Evolutionary conservation across 106 monocot genomes (phyloP), one percentile per base, ranked within the genome.

Genomic region (Ottelia alismoides): DNA sequence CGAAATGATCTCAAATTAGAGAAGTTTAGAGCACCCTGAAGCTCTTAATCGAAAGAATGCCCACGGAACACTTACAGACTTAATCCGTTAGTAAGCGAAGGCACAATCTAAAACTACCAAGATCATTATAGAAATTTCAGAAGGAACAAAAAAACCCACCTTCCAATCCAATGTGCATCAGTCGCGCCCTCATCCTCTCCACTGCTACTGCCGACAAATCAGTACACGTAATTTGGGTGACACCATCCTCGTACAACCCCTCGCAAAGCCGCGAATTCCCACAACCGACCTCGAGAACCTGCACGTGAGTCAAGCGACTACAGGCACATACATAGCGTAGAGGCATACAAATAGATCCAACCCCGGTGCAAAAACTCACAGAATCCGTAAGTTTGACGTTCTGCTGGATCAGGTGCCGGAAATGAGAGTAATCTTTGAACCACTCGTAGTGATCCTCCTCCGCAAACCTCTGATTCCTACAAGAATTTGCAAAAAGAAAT

Each of bases 381-480:
- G n/a, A 71, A 26, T 75, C 54, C 4, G 55, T 48, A 10, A 78
- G 64, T 31, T 23, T 26, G 67, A 98, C 55, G 65, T 82, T 72
- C 24, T 69, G 81, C 51, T 49, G 70, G 61, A 98, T 62, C 60
- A 90, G 89, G 71, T 98, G 85, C 52, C 62, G 76, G 68, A 98
- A 98, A 49, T 85, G 82, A 58, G 85, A 85, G 74, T 85, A 98
- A 43, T 90, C 90, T 66, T 98, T 98, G 55, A 79, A 62, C 96
- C 96, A 98, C 68, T 98, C 96, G 55, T 98, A 90, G 77, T 98
- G 89, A 30, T 98, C 96, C 70, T 98, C 96, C 52, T 60, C 61
- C 14, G 72, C 25, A 73, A 98, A 98, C 27, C 96, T 49, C 54
- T 77, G 63, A 58, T 98, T 72, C 96, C 96, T 83, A 1, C 22